phyloP scores from a whole-genome alignment of 495 filamentous ascomycete genomes.

The Terfezia boudieri region DNA sequence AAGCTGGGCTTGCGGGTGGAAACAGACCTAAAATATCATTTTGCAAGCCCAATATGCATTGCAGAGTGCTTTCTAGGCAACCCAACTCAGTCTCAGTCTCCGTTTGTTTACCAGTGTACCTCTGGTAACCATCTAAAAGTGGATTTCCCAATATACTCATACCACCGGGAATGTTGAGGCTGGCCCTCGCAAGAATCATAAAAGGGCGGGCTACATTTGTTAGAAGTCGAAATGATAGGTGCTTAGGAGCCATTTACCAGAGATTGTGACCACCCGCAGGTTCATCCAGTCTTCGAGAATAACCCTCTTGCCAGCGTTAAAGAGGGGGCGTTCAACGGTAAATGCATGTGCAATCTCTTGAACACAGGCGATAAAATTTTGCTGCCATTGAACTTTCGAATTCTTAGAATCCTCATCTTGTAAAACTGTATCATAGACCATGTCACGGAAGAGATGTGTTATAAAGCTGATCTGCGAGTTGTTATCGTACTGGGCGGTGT shows the following conservation, averaged over 20 bases:
- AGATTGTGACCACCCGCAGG: slow-evolving; percentile 17
- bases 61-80: slow-evolving; percentile 13
- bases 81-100: slow-evolving; percentile 3
- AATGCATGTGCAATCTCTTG: slow-evolving; percentile 13
- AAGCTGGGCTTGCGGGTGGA: background rate
- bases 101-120: background rate
- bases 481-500: background rate
- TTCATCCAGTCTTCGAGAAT: slow-evolving; percentile 13
- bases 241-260: slow-evolving; percentile 6
- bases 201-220: slow-evolving; percentile 12
- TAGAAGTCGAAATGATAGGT: background rate
- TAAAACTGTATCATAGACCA: background rate
- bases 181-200: slow-evolving; percentile 16
- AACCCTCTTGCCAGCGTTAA: slow-evolving; percentile 6
- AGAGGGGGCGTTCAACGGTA: slow-evolving; percentile 12
- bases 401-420: background rate
- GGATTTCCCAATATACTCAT: slow-evolving; percentile 14
- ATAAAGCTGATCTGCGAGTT: background rate
- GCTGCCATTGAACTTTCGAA: slow-evolving; percentile 3
- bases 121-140: slow-evolving; percentile 2
- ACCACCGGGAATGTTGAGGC: slow-evolving; percentile 8
- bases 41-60: slow-evolving; percentile 15
- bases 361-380: slow-evolving; percentile 7
- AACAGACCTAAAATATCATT: slow-evolving; percentile 17
- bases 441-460: background rate